phyloP scores from a whole-genome alignment of 2,329 filamentous ascomycete species.

The Exserohilum turcica region DNA sequence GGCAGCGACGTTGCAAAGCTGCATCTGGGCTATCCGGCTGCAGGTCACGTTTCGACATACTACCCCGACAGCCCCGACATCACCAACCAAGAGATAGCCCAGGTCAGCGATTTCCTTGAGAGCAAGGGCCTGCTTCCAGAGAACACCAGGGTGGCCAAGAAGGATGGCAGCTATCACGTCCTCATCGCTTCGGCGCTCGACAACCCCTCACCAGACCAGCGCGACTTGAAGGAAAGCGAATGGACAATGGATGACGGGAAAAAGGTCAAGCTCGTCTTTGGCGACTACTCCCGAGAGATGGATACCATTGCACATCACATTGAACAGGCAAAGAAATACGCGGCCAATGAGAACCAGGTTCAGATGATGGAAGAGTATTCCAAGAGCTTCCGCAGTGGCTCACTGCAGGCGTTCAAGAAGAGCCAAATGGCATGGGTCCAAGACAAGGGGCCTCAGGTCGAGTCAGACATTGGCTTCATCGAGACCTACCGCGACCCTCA shows the following conservation, averaged over 20 bases:
- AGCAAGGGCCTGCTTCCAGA: slow-evolving; percentile 54
- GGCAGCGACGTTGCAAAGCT: slow-evolving; percentile 49
- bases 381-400: slow-evolving; percentile 57
- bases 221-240: slow-evolving; percentile 52
- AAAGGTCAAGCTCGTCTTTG: slow-evolving; percentile 53
- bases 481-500: slow-evolving; percentile 62
- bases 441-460: slow-evolving; percentile 58
- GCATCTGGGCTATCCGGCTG: slow-evolving; percentile 57
- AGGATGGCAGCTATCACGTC: slow-evolving; percentile 52
- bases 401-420: slow-evolving; percentile 57
- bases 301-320: slow-evolving; percentile 53
- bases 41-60: slow-evolving; percentile 56
- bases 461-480: slow-evolving; percentile 60
- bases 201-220: slow-evolving; percentile 46
- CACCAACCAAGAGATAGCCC: slow-evolving; percentile 55
- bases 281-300: slow-evolving; percentile 55
- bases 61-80: slow-evolving; percentile 57
- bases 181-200: slow-evolving; percentile 55
- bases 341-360: slow-evolving; percentile 52
- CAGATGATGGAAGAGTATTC: slow-evolving; percentile 55
- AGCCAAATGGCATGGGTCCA: slow-evolving; percentile 60
- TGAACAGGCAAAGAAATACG: slow-evolving; percentile 54
- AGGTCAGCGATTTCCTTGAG: slow-evolving; percentile 55
- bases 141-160: slow-evolving; percentile 57
- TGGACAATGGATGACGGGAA: slow-evolving; percentile 55